Percentiles rank a stretch among this genome's conserved stretches.
phyloP scores from a whole-genome alignment of 768 basidiomycete genomes.

The Trametes meyenii region DNA sequence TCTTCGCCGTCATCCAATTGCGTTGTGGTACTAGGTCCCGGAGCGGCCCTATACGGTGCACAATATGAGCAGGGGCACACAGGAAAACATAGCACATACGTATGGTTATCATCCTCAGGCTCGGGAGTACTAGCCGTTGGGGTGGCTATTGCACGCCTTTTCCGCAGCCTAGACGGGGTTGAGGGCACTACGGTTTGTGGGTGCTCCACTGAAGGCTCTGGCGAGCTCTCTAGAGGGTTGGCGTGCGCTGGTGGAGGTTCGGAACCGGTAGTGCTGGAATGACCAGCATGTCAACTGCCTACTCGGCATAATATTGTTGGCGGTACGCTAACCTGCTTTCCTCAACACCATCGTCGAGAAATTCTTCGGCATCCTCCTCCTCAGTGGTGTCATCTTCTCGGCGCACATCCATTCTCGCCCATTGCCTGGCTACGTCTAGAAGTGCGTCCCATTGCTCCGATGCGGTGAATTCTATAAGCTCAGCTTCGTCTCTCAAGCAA shows the following conservation, averaged over 20 bases:
- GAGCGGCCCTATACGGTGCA: too few species aligned
- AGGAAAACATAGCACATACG: too few species aligned
- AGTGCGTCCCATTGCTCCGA: constrained; percentile 48
- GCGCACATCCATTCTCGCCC: constrained; percentile 41
- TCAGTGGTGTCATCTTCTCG: constrained; percentile 44
- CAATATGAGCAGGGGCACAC: too few species aligned
- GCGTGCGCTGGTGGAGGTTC: not conserved
- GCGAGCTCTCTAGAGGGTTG: constrained; percentile 16
- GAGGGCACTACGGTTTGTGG: not conserved
- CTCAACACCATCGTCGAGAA: constrained; percentile 33
- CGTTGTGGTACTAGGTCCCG: not conserved
- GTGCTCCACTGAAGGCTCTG: constrained; percentile 5
- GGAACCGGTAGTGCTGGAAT: constrained; percentile 5
- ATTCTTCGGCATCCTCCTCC: constrained; percentile 46
- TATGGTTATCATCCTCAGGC: not conserved
- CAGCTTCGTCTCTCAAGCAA: constrained; percentile 37
- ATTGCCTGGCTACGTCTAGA: constrained; percentile 42
- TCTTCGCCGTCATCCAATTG: not conserved
- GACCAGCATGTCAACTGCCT: not conserved
- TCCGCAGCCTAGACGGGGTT: not conserved
- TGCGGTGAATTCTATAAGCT: constrained; percentile 42
- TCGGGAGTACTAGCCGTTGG: not conserved
- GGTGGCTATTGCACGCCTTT: not conserved
- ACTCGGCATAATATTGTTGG: too few species aligned
- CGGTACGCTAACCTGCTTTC: constrained; percentile 2